phyloP scores from a whole-genome alignment of 768 basidiomycete genomes.

The Boletus tomentosulus region DNA sequence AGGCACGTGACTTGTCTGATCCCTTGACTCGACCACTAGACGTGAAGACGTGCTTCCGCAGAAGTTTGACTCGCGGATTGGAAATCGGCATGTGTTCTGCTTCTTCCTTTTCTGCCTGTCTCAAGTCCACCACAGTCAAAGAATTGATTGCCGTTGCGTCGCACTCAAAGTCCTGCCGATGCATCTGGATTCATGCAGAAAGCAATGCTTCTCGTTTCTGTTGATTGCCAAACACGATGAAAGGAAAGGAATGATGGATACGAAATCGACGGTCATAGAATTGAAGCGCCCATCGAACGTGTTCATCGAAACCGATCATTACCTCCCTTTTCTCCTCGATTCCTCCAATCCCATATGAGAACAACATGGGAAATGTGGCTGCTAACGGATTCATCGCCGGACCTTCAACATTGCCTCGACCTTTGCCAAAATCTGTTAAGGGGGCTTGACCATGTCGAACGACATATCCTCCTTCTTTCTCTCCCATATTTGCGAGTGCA shows the following conservation, averaged over 20 bases:
- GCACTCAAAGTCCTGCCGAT: constrained; percentile 15
- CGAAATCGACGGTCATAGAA: constrained; percentile 31
- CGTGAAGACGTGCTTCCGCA: constrained; percentile 27
- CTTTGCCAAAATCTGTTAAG: background rate
- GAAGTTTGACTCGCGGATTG: constrained; percentile 23
- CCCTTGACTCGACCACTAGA: constrained; percentile 25
- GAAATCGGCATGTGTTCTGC: constrained; percentile 9
- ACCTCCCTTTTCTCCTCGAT: constrained; percentile 22
- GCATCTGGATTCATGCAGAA: constrained; percentile 35
- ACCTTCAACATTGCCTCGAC: too few species aligned
- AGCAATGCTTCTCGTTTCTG: constrained; percentile 25
- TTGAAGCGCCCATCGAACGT: constrained; percentile 28
- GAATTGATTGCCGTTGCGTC: constrained; percentile 19
- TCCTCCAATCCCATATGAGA: constrained; percentile 31
- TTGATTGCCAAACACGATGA: constrained; percentile 28
- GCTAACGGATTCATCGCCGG: background rate
- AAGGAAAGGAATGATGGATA: constrained; percentile 29
- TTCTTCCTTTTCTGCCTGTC: constrained; percentile 34
- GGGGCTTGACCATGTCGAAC: background rate
- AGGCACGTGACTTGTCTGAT: constrained; percentile 30
- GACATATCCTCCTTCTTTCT: background rate
- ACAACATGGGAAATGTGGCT: background rate
- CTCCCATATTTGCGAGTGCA: background rate
- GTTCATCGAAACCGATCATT: constrained; percentile 26
- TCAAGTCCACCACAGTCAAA: constrained; percentile 29